Evolutionary conservation across 139 green algal genomes (phyloP).

Genomic region (Gonium pectorale): DNA sequence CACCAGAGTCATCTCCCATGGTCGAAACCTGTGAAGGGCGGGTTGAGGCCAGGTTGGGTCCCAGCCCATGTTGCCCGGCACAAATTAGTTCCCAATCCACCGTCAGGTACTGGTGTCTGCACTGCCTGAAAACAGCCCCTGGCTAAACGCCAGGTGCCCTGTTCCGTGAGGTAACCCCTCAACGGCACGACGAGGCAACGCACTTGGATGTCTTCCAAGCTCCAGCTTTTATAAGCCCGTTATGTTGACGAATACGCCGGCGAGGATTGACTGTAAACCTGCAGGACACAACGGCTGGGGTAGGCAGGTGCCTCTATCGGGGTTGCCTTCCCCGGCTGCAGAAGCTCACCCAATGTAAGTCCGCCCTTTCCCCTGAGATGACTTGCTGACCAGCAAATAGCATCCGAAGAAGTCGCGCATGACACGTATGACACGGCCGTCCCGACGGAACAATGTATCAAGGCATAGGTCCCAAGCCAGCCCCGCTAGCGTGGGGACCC

Average conservation of each 20-base stretch:
- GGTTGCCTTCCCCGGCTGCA: neutral
- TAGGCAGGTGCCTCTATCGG: neutral
- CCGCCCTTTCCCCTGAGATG: slow-evolving; percentile 30
- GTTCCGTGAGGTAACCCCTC: too few relatives aligned
- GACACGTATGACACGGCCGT: too few relatives aligned
- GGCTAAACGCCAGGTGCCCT: too few relatives aligned
- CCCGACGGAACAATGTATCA: too few relatives aligned
- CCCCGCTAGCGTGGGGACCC: too few relatives aligned
- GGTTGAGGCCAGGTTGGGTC: too few relatives aligned
- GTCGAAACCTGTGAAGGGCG: slow-evolving; percentile 55
- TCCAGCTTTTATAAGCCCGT: slow-evolving; percentile 85
- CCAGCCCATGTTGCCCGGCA: too few relatives aligned
- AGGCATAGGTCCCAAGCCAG: too few relatives aligned
- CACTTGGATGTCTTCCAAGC: slow-evolving; percentile 56
- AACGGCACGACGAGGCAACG: too few relatives aligned
- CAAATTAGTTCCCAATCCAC: too few relatives aligned
- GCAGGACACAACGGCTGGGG: neutral
- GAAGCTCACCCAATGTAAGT: slow-evolving; percentile 71
- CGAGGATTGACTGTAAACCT: slow-evolving; percentile 93
- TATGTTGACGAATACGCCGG: slow-evolving; percentile 92
- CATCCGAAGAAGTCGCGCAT: slow-evolving; percentile 72
- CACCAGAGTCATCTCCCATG: slow-evolving; percentile 96
- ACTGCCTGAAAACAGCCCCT: too few relatives aligned
- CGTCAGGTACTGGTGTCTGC: too few relatives aligned
- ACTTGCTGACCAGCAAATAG: slow-evolving; percentile 69